Evolutionary conservation across 179 eudicot species (phyloP).

Genomic region (Beta lomatogona): DNA sequence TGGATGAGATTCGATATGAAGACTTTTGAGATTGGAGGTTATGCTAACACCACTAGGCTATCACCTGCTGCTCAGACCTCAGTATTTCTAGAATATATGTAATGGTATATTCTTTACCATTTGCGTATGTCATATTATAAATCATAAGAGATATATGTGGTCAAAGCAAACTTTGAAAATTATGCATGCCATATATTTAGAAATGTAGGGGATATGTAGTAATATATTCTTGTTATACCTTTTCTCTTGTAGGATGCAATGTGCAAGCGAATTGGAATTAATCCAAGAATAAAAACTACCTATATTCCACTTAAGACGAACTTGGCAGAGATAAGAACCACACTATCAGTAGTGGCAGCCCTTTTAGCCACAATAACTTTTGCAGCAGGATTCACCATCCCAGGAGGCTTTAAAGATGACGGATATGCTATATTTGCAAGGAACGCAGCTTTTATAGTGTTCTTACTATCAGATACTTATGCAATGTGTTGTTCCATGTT

Average conservation of each 20-base stretch:
- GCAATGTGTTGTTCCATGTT: slow-evolving; percentile 29
- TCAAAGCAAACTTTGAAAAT: too few species aligned
- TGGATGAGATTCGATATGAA: too few species aligned
- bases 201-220: too few species aligned
- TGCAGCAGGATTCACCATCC: slow-evolving; percentile 23
- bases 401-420: slow-evolving; percentile 11
- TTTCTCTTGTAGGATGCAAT: neutral
- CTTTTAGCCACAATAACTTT: slow-evolving; percentile 28
- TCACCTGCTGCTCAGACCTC: too few species aligned
- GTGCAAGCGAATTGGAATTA: neutral
- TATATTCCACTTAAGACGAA: neutral
- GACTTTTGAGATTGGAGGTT: too few species aligned
- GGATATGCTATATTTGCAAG: slow-evolving; percentile 12
- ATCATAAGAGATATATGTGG: too few species aligned
- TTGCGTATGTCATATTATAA: too few species aligned
- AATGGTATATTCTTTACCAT: too few species aligned
- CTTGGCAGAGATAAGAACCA: slow-evolving; percentile 1
- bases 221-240: too few species aligned
- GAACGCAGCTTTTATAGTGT: slow-evolving; percentile 18
- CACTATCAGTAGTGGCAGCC: slow-evolving; percentile 26
- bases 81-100: too few species aligned
- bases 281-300: neutral
- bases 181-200: too few species aligned
- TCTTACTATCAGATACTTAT: slow-evolving; percentile 27
- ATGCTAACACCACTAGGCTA: too few species aligned